These are phyloP conservation scores for Podospora pseudocomata DNA, from an alignment of 495 filamentous ascomycete species.

Conservation along the genomic window DNA sequence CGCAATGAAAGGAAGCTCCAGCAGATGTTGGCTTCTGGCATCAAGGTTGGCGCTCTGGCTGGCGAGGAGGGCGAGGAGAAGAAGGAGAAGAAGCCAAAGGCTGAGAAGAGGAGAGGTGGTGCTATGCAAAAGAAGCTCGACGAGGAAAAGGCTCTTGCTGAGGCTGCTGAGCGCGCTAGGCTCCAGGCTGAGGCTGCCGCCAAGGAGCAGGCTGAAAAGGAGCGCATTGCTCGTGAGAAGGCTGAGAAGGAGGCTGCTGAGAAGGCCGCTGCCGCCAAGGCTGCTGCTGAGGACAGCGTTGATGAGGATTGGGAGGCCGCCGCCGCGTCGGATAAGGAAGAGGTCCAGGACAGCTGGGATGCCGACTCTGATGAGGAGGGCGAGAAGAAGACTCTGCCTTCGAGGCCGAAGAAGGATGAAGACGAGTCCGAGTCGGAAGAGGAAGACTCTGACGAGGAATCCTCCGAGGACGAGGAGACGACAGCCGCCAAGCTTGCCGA, in stretches of 20 bases:
- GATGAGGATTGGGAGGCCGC: conserved; percentile 88
- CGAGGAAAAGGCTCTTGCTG: conserved; percentile 63
- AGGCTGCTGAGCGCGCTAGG: conserved; percentile 65
- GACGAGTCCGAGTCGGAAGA: conserved; percentile 30
- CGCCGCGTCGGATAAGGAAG: conserved; percentile 65
- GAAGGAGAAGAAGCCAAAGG: conserved; percentile 78
- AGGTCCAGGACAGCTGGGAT: conserved; percentile 94
- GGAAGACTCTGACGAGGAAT: conserved; percentile 48
- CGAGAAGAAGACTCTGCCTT: conserved; percentile 26
- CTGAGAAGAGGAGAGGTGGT: conserved; percentile 68
- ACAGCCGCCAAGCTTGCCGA: conserved; percentile 65
- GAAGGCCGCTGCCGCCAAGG: conserved; percentile 51
- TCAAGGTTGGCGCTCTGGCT: conserved; percentile 72
- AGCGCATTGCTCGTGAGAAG: conserved; percentile 43
- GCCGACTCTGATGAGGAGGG: conserved; percentile 76
- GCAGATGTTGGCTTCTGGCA: conserved; percentile 89
- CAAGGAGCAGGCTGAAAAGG: conserved; percentile 57
- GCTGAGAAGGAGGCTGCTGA: conserved; percentile 55
- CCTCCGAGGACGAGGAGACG: conserved; percentile 65
- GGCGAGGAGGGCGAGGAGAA: conserved; percentile 55
- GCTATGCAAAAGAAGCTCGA: conserved; percentile 63
- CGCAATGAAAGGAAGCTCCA: conserved; percentile 81
- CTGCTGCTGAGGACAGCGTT: conserved; percentile 54
- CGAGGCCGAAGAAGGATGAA: conserved; percentile 35
- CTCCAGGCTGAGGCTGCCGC: conserved; percentile 62